phyloP scores from a whole-genome alignment of 371 early-diverging fungal species.

The Smittium culicis region DNA sequence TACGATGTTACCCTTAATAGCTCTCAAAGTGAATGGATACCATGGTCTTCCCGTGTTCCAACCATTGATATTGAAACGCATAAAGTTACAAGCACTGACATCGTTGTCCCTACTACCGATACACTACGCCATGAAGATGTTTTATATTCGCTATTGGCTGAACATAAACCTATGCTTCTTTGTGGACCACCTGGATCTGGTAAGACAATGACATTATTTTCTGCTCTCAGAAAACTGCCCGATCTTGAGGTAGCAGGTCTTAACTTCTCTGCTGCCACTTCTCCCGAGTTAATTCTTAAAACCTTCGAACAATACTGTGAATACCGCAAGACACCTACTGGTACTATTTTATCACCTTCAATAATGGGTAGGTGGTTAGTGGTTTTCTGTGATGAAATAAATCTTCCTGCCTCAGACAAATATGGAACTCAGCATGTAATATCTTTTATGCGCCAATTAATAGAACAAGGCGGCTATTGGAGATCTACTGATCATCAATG shows the following conservation, averaged over 20 bases:
- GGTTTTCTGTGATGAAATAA: constrained; percentile 98
- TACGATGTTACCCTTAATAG: constrained; percentile 68
- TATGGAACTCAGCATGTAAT: constrained; percentile 97
- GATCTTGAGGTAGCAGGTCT: constrained; percentile 95
- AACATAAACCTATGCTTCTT: constrained; percentile 82
- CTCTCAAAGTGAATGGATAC: constrained; percentile 66
- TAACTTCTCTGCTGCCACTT: constrained; percentile 96
- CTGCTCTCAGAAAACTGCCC: constrained; percentile 85
- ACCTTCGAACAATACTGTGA: constrained; percentile 97
- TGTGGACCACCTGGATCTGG: constrained; percentile 99
- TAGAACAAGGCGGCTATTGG: constrained; percentile 96
- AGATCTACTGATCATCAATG: constrained; percentile 76
- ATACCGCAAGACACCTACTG: constrained; percentile 88
- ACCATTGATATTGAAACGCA: constrained; percentile 91
- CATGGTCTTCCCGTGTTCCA: constrained; percentile 86
- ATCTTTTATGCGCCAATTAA: constrained; percentile 86
- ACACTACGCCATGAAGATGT: constrained; percentile 95
- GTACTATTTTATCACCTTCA: constrained; percentile 73
- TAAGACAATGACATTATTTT: constrained; percentile 97
- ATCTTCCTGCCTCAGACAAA: constrained; percentile 88
- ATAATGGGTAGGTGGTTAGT: constrained; percentile 88
- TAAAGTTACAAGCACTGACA: constrained; percentile 78
- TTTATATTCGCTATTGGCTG: constrained; percentile 85
- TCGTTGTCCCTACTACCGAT: constrained; percentile 95
- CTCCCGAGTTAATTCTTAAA: constrained; percentile 86